Evolutionary conservation across 495 filamentous ascomycete species (phyloP), one percentile per base, ranked within the genome.

Genomic region (Hypomontagnella monticulosa): DNA sequence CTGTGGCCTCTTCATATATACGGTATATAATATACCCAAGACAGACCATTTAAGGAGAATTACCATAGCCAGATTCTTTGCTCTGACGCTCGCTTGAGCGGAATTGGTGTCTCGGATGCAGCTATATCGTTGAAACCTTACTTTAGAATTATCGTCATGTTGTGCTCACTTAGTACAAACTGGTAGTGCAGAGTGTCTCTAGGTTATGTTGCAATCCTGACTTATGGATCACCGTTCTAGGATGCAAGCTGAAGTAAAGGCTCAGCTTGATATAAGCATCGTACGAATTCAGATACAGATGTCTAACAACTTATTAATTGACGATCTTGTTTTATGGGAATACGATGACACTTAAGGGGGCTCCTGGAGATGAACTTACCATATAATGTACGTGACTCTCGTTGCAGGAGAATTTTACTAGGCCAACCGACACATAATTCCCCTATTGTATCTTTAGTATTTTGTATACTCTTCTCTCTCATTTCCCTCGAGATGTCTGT

Each of bases 151-250:
- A 5, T 10, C 2, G 42, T 42, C 11, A 51, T 57, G 46, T 16
- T 19, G 56, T 67, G 46, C 12, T 11, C 42, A 18, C 4, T 36
- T 68, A 57, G 56, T 61, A 59, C 58, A 58, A 51, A 73, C 71
- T 57, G 61, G 64, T 73, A 1, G 64, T 68, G 67, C 71, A 73
- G 64, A 52, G 46, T 60, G 61, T 54, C 56, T 67, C 63, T 51
- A 47, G 23, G 49, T 54, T 63, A 59, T 48, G 57, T 20, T 41
- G 23, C 14, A 6, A 15, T 42, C 19, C 15, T 16, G n/a, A 19
- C 7, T 66, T 23, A 51, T 3, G 8, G 40, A 49, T 46, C 44
- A 49, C 23, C 46, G 34, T 38, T 20, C 40, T n/a, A 12, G 32
- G 33, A 18, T 53, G n/a, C 12, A 4, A 63, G 49, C 66, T 57